Conservation (phyloP, 2,329 filamentous ascomycete species). For the Diaporthe sp. region DNA sequence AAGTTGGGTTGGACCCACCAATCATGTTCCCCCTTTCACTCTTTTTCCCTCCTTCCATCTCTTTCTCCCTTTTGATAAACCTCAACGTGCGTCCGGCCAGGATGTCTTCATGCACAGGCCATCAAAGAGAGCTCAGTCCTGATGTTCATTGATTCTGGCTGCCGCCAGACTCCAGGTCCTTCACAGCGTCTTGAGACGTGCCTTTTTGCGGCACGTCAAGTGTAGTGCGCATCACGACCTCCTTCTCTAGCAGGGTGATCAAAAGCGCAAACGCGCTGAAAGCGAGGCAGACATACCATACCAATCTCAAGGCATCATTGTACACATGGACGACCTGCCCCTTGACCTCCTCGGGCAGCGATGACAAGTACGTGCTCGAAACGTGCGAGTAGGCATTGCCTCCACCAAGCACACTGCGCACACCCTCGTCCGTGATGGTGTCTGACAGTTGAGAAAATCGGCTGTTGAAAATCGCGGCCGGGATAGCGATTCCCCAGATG, state of each 20-base stretch:
- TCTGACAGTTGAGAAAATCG: slow-evolving; percentile 33
- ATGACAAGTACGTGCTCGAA: slow-evolving; percentile 45
- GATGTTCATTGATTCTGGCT: not conserved
- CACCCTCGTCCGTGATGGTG: slow-evolving; percentile 42
- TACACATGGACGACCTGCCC: slow-evolving; percentile 46
- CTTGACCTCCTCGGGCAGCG: slow-evolving; percentile 42
- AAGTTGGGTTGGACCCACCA: not conserved
- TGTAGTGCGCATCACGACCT: slow-evolving; percentile 34
- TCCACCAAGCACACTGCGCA: slow-evolving; percentile 40
- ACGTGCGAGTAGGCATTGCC: slow-evolving; percentile 49
- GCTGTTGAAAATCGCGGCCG: slow-evolving; percentile 56
- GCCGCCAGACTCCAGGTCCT: not conserved
- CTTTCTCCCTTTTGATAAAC: too few species aligned
- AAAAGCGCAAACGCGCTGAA: slow-evolving; percentile 32
- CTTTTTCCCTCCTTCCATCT: not conserved
- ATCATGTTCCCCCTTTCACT: not conserved
- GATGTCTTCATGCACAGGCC: not conserved
- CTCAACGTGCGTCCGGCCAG: not conserved
- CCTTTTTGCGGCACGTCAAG: slow-evolving; percentile 18
- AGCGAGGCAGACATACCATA: slow-evolving; percentile 35
- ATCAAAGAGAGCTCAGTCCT: not conserved
- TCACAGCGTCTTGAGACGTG: not conserved
- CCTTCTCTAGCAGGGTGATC: slow-evolving; percentile 10
- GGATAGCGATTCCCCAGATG: slow-evolving; percentile 61
- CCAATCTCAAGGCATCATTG: slow-evolving; percentile 3